Base-by-base conservation (phyloP, 2,329 filamentous ascomycete species). In the Parastagonospora nodorum region DNA sequence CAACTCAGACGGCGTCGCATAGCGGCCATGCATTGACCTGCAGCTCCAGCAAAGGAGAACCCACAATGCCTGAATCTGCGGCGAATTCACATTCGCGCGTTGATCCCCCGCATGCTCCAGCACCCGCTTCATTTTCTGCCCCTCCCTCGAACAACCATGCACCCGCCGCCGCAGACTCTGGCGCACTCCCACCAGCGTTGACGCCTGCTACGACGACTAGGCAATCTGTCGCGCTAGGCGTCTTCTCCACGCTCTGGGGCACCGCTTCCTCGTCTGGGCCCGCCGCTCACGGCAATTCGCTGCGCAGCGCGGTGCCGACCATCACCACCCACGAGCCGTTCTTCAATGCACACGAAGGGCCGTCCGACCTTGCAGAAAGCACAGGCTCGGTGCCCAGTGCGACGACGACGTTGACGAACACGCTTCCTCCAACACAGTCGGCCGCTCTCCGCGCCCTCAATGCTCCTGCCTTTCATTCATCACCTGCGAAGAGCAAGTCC, bases 361-460 rank as follows among this genome's bases (percentile, higher is more conserved):
- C 62, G 41, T 63, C 58, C 56, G 67, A 73, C 58, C 60, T 69
- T 32, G 57, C 66, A 28, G 56, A 66, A 54, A 71, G 67, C 58
- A 58, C 66, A 56, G 57, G 62, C 50, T 71, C 69, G 42, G 58
- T 70, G 47, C 66, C 67, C 51, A 69, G 67, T 64, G 64, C 67
- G n/a, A 67, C 71, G 33, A 71, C 68, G 7, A 72, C 70, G 5
- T 41, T 71, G 58, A 72, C 68, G 35, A 71, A 72, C 61, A 70
- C 69, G 42, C 61, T 72, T 27, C 69, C 69, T 8, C 66, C 69
- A 5, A 72, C 67, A 14, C 69, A 73, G 51, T 73, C 69, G 37
- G 71, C 71, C 42, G 71, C 69, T 45, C 64, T 74, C 15, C 71
- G 71, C 53, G 71, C 71, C 57, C 66, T 74, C 57, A 73, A 73